These are phyloP conservation scores for Tilletia setariae DNA, from an alignment of 1,284 basidiomycete species.

Conservation along the genomic window DNA sequence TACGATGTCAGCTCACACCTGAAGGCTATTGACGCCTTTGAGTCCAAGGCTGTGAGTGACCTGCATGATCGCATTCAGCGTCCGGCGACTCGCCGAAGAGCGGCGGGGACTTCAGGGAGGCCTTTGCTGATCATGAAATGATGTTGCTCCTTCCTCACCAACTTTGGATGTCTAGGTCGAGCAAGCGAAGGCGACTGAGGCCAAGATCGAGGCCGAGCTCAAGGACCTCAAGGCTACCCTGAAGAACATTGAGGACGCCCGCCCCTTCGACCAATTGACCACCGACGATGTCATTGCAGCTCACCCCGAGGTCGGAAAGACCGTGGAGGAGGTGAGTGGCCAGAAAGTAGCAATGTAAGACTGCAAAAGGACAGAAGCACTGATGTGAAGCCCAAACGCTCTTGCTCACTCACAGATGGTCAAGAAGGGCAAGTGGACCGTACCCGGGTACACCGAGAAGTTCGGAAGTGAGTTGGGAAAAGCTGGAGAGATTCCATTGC, in stretches of 20 bases:
- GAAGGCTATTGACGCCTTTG: conserved; percentile 95
- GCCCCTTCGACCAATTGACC: conserved; percentile 95
- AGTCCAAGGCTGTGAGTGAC: conserved; percentile 83
- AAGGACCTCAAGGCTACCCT: conserved; percentile 88
- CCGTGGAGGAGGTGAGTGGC: conserved; percentile 69
- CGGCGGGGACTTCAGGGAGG: too few species aligned
- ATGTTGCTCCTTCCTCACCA: background rate
- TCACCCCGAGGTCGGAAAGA: conserved; percentile 84
- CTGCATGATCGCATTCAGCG: too few species aligned
- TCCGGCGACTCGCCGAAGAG: too few species aligned
- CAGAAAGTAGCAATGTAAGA: background rate
- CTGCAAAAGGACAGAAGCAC: background rate
- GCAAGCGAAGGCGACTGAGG: conserved; percentile 83
- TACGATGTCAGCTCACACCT: conserved; percentile 88
- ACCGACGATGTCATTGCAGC: conserved; percentile 87
- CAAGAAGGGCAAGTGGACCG: conserved; percentile 98
- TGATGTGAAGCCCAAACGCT: background rate
- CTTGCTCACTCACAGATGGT: conserved; percentile 63
- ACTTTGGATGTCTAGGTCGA: conserved; percentile 63
- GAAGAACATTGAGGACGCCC: conserved; percentile 93
- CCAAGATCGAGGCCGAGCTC: conserved; percentile 88
- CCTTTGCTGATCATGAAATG: too few species aligned
- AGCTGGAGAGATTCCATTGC: background rate
- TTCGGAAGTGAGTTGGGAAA: conserved; percentile 46
- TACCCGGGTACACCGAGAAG: conserved; percentile 58